Percentiles rank a stretch among this genome's conserved stretches.
Conservation (phyloP, 2,329 filamentous ascomycete genomes). For the Alternaria sp. region DNA sequence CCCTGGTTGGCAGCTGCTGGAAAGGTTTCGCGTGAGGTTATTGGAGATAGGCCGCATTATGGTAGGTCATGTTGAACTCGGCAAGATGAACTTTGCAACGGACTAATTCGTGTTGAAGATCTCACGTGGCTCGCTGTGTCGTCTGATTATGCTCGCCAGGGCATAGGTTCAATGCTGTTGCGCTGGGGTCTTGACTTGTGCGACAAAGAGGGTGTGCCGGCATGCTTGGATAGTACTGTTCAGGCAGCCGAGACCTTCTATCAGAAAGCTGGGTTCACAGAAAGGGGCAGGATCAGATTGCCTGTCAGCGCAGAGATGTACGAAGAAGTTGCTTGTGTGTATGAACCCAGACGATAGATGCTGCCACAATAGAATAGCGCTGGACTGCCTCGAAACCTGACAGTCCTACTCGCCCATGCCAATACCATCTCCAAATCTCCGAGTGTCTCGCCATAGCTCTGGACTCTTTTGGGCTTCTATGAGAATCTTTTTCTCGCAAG, state of each 20-base stretch:
- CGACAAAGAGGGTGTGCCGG: not conserved
- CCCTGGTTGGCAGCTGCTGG: conserved; percentile 11
- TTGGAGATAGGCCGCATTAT: conserved; percentile 14
- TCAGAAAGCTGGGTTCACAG: conserved; percentile 10
- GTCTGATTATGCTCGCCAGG: conserved; percentile 6
- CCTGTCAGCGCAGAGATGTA: conserved; percentile 5
- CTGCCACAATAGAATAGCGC: not conserved
- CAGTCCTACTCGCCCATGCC: not conserved
- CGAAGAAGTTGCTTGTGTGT: conserved; percentile 9
- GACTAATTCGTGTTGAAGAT: conserved; percentile 1
- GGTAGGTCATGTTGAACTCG: conserved; percentile 1
- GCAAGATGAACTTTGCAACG: not conserved
- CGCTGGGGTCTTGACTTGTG: conserved; percentile 13
- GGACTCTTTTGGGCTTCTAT: too few relatives aligned
- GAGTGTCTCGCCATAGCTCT: not conserved
- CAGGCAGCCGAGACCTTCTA: conserved; percentile 13
- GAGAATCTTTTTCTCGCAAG: not conserved
- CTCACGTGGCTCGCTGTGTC: conserved; percentile 16
- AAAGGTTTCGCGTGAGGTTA: conserved; percentile 1
- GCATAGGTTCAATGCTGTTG: conserved; percentile 10
- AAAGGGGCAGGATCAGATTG: conserved; percentile 12
- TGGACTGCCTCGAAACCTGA: not conserved
- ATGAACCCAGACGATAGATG: not conserved
- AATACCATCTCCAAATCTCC: not conserved
- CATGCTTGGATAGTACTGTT: conserved; percentile 13